phyloP scores from a whole-genome alignment of 2,329 filamentous ascomycete species.

The Botryotinia convoluta region DNA sequence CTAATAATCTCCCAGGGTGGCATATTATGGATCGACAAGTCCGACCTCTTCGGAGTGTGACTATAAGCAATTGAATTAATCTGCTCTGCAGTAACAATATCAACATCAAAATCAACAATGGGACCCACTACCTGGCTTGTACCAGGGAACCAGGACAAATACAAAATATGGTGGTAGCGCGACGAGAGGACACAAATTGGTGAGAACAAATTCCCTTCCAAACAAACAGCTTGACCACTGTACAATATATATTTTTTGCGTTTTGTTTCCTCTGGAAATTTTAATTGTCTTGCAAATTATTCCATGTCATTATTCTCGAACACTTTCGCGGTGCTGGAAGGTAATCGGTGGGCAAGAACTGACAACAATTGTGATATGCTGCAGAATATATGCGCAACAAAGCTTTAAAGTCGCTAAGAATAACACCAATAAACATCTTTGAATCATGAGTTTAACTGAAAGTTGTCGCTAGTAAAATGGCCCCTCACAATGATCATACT shows the following conservation, averaged over 20 bases:
- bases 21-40: not conserved
- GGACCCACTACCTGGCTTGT: not conserved
- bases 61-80: not conserved
- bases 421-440: not conserved
- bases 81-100: no score
- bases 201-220: not conserved
- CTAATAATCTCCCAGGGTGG: not conserved
- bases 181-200: not conserved
- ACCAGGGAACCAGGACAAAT: not conserved
- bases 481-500: not conserved
- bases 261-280: not conserved
- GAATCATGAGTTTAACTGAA: not conserved
- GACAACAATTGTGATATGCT: not conserved
- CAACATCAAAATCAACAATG: not conserved
- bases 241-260: not conserved
- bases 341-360: not conserved
- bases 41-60: not conserved
- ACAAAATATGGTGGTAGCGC: not conserved
- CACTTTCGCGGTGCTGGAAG: not conserved
- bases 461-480: not conserved
- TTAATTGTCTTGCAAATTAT: not conserved
- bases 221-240: not conserved
- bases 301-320: not conserved
- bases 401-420: not conserved
- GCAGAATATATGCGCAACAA: no score